Evolutionary conservation across 2,329 filamentous ascomycete species (phyloP).

Genomic region (Alternaria sp.): DNA sequence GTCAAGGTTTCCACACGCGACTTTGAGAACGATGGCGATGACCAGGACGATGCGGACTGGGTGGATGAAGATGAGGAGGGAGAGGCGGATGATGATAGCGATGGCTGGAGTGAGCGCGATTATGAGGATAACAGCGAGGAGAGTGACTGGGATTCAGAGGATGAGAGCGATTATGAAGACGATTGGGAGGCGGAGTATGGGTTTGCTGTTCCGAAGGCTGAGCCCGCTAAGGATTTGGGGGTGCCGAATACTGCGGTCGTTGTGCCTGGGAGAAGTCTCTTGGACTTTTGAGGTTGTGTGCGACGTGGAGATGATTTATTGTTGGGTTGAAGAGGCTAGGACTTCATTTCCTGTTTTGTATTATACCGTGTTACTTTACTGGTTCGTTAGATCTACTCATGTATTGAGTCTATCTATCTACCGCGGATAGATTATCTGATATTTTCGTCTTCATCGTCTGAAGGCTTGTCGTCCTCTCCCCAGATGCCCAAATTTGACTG

Average conservation of each 20-base stretch:
- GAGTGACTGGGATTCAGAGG: conserved; percentile 12
- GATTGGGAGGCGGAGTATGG: conserved; percentile 15
- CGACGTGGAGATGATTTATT: too few relatives aligned
- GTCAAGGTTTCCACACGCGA: neutral
- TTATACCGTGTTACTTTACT: neutral
- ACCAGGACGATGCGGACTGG: conserved; percentile 3
- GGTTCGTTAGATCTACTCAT: neutral
- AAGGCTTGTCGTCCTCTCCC: neutral
- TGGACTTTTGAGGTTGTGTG: neutral
- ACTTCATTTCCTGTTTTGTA: neutral
- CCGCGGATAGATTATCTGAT: neutral
- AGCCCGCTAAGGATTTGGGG: neutral
- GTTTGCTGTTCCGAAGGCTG: neutral
- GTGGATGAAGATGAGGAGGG: neutral
- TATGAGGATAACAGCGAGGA: conserved; percentile 13
- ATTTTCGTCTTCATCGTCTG: neutral
- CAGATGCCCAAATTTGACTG: neutral
- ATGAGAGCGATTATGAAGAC: conserved; percentile 14
- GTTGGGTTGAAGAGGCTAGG: neutral
- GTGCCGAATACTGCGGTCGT: neutral
- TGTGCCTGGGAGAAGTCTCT: neutral
- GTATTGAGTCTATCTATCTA: neutral
- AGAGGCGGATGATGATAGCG: neutral
- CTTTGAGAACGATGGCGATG: conserved; percentile 6
- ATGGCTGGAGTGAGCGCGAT: conserved; percentile 10